Evolutionary conservation across 2,329 filamentous ascomycete species (phyloP).

Genomic region (Colletotrichum zoysiae): DNA sequence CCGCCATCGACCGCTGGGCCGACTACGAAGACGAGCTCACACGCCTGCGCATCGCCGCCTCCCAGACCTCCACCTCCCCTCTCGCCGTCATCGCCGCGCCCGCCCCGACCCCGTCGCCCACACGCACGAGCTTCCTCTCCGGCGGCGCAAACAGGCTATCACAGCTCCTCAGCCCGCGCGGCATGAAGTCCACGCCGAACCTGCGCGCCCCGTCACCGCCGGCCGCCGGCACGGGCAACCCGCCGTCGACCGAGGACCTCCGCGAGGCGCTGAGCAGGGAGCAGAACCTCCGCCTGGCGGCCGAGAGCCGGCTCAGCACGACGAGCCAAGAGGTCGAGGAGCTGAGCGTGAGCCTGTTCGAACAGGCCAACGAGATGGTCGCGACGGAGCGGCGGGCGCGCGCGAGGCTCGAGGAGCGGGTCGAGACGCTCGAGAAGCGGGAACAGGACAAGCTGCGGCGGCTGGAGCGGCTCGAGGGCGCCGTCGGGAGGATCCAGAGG

Average conservation of each 20-base stretch:
- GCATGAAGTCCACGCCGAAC: slow-evolving; percentile 60
- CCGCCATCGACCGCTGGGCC: slow-evolving; percentile 74
- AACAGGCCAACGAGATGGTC: slow-evolving; percentile 91
- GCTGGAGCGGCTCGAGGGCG: slow-evolving; percentile 78
- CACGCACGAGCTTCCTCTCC: slow-evolving; percentile 60
- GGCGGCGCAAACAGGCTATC: slow-evolving; percentile 60
- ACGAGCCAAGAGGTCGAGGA: slow-evolving; percentile 83
- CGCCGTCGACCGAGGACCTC: slow-evolving; percentile 62
- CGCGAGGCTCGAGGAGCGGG: slow-evolving; percentile 77
- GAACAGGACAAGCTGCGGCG: slow-evolving; percentile 78
- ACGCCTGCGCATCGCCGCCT: slow-evolving; percentile 60
- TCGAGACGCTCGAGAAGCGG: slow-evolving; percentile 75
- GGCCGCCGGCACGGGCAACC: slow-evolving; percentile 43
- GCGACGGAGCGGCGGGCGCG: slow-evolving; percentile 79
- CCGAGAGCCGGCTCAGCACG: slow-evolving; percentile 75
- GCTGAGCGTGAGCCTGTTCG: slow-evolving; percentile 79
- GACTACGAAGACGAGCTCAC: slow-evolving; percentile 86
- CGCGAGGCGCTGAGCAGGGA: slow-evolving; percentile 75
- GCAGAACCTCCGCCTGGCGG: slow-evolving; percentile 73
- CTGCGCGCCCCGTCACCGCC: slow-evolving; percentile 46
- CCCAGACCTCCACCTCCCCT: slow-evolving; percentile 43
- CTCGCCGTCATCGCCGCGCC: slow-evolving; percentile 44
- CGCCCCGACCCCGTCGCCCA: slow-evolving; percentile 48
- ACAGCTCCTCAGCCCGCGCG: slow-evolving; percentile 54
- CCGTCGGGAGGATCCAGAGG: slow-evolving; percentile 77